phyloP scores from a whole-genome alignment of 345 rosid genomes.

The Physaria fendleri region DNA sequence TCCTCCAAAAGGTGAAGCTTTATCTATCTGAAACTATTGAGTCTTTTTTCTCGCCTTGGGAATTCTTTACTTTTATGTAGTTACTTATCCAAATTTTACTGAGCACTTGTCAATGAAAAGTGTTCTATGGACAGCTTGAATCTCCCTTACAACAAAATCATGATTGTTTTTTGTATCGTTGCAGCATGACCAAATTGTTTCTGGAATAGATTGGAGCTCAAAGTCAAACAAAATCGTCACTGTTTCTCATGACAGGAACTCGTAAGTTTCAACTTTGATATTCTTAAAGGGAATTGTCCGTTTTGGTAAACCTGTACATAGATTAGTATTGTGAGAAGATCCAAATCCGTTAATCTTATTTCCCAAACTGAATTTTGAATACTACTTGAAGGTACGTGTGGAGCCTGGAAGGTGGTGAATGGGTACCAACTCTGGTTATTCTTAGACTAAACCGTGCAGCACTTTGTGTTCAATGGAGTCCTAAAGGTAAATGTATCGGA shows the following conservation, averaged over 20 bases:
- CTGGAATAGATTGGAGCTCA: constrained; percentile 94
- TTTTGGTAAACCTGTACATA: neutral
- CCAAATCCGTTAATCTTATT: neutral
- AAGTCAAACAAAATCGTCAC: constrained; percentile 78
- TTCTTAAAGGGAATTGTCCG: too few species aligned
- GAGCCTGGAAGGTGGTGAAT: constrained; percentile 79
- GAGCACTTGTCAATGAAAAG: neutral
- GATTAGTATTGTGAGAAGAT: neutral
- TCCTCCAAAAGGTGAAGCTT: constrained; percentile 63
- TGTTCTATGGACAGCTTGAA: neutral
- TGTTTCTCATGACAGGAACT: constrained; percentile 90
- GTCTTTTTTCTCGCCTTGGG: neutral
- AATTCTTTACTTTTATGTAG: neutral
- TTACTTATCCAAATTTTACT: neutral
- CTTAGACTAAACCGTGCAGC: constrained; percentile 98
- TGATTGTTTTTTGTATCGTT: constrained; percentile 6
- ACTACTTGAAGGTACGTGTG: constrained; percentile 64
- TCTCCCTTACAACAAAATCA: neutral
- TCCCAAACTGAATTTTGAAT: neutral
- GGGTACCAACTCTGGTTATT: constrained; percentile 94
- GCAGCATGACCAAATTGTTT: constrained; percentile 97
- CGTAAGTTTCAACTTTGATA: constrained; percentile 51
- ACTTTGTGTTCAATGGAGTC: constrained; percentile 94
- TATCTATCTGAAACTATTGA: neutral
- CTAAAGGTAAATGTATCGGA: constrained; percentile 51